Percentiles rank a stretch among this genome's conserved stretches.
Evolutionary conservation across 2,329 filamentous ascomycete genomes (phyloP).

Genomic region (Colletotrichum plurivorum): DNA sequence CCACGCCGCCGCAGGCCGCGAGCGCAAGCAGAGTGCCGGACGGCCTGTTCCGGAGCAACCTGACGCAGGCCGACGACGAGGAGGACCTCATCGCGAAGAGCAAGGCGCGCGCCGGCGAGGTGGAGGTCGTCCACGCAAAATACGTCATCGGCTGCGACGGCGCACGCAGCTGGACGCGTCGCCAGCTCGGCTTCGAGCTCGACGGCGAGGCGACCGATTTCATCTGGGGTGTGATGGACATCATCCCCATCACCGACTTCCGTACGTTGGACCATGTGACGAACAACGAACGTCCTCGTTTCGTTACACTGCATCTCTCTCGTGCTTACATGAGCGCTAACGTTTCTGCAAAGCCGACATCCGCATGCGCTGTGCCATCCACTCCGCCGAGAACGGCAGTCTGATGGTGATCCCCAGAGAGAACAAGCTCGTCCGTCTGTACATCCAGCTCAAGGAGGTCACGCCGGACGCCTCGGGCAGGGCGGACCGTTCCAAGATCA

Average conservation of each 20-base stretch:
- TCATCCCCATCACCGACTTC: constrained; percentile 62
- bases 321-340: constrained; percentile 5
- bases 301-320: neutral
- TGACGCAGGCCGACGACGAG: constrained; percentile 70
- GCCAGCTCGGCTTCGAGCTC: constrained; percentile 68
- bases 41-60: constrained; percentile 72
- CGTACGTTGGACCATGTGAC: constrained; percentile 42
- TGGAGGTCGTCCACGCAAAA: constrained; percentile 66
- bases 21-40: constrained; percentile 59
- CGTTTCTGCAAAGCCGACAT: constrained; percentile 59
- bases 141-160: constrained; percentile 80
- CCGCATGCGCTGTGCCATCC: constrained; percentile 70
- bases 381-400: constrained; percentile 68
- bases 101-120: constrained; percentile 49
- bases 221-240: constrained; percentile 62
- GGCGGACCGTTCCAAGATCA: constrained; percentile 73
- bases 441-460: constrained; percentile 72
- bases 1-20: constrained; percentile 56
- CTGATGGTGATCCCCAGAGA: constrained; percentile 77
- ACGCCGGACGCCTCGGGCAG: constrained; percentile 59
- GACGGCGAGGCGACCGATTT: constrained; percentile 68
- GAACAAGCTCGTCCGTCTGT: constrained; percentile 73
- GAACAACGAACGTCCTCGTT: neutral
- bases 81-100: constrained; percentile 49
- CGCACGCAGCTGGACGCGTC: constrained; percentile 75